Base-by-base conservation (phyloP, 345 rosid genomes). In the Lepidium aucheri region DNA sequence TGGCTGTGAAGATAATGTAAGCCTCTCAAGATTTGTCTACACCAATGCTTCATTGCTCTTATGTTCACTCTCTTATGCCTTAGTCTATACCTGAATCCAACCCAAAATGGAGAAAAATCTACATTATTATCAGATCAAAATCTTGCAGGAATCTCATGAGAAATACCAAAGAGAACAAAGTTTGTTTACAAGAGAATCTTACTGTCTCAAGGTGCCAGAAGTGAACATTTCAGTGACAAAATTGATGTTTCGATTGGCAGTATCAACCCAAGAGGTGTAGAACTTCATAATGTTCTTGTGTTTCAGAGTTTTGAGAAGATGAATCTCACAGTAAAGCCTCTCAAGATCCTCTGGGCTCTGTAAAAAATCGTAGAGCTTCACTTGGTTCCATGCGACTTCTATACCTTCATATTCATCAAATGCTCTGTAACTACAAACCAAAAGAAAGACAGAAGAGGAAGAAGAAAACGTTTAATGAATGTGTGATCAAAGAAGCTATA, bases 301-400 rank as follows among this genome's bases (percentile, higher is more conserved):
- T 76, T 94, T 94, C 74, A 94, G 64, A 26, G 97, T 83, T 73
- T 88, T 87, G 24, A 94, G 95, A 74, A 94, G 80, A 77, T 87
- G 90, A 71, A 91, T 93, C 84, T 94, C 99, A 3, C 95, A 90
- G 73, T 94, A 85, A 43, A 90, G 83, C 68, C 87, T 87, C 72
- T 88, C 99, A 56, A 90, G 76, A 82, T 88, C 96, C 44, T 85
- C 95, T 3, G 96, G 83, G 41, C 92, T 84, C 22, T 86, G 94
- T 67, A 91, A 72, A 53, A 86, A 83, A 77, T 94, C 97, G 12
- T 82, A 78, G 44, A 94, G 78, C 78, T 85, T 83, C 16, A 87
- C 81, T 81, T 94, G 99, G 78, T 91, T 94, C 97, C 99, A 94
- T 38, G 99, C 99, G 49, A 94, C 97, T 77, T 94, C 99, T 52